phyloP scores from a whole-genome alignment of 495 filamentous ascomycete species.

The Penicillium atrosanguineum region DNA sequence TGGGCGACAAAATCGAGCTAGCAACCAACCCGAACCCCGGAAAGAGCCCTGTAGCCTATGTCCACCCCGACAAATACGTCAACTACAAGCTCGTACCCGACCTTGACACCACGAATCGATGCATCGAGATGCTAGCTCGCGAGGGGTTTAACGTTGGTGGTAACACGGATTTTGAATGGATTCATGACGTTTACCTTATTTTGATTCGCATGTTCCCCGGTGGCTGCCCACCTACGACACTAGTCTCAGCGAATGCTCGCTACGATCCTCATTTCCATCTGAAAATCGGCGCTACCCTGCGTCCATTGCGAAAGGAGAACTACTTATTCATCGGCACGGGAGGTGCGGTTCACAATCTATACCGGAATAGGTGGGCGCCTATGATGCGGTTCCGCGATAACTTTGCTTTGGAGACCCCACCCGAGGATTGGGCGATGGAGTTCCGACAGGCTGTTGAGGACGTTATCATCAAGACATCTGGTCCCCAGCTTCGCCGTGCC shows the following conservation, averaged over 20 bases:
- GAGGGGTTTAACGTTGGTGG: constrained; percentile 49
- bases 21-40: constrained; percentile 52
- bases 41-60: constrained; percentile 58
- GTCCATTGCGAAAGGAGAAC: constrained; percentile 46
- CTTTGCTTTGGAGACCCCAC: constrained; percentile 55
- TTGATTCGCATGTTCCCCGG: constrained; percentile 62
- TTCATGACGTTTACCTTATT: constrained; percentile 63
- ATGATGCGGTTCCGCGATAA: constrained; percentile 60
- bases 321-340: constrained; percentile 60
- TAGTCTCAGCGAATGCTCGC: constrained; percentile 56
- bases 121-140: constrained; percentile 40
- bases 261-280: constrained; percentile 63
- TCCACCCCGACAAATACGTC: constrained; percentile 56
- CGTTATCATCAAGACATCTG: constrained; percentile 46
- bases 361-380: constrained; percentile 57
- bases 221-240: constrained; percentile 55
- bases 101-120: constrained; percentile 42
- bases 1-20: constrained; percentile 49
- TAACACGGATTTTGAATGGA: constrained; percentile 58
- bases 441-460: constrained; percentile 61
- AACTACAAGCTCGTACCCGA: constrained; percentile 56
- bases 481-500: constrained; percentile 45
- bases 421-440: constrained; percentile 54
- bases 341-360: constrained; percentile 63
- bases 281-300: constrained; percentile 50